A percentile compares a stretch with the other conserved stretches of the same genome.
Evolutionary conservation across 164 flowering plant species (phyloP).

Genomic region (Litsea cubeba): DNA sequence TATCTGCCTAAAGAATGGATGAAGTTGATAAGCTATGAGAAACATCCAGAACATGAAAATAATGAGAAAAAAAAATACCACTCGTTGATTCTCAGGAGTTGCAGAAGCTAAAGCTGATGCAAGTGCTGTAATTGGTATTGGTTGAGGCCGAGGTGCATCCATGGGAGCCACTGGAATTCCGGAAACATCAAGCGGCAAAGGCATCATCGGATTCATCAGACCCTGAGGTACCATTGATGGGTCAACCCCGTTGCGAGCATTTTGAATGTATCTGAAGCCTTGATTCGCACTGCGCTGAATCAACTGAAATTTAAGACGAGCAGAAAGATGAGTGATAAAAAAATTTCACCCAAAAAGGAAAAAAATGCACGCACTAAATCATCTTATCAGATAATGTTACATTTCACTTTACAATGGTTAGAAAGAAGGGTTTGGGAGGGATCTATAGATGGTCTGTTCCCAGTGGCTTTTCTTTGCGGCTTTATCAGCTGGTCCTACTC

Average conservation of each 20-base stretch:
- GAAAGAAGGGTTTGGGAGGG: no score
- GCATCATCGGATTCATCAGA: conserved; percentile 42
- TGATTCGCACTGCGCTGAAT: conserved; percentile 46
- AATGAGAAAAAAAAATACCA: conserved; percentile 26
- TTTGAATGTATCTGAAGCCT: conserved; percentile 49
- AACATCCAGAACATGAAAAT: not conserved
- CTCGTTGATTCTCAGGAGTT: conserved; percentile 42
- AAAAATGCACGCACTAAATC: not conserved
- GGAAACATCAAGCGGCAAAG: conserved; percentile 42
- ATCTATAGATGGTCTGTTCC: no score
- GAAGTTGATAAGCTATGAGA: no score
- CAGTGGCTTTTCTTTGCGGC: no score
- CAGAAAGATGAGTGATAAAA: not conserved
- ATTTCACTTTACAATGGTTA: no score
- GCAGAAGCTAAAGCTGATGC: conserved; percentile 69
- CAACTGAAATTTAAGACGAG: conserved; percentile 14
- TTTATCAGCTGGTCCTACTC: no score
- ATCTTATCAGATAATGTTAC: not conserved
- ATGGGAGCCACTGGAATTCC: conserved; percentile 32
- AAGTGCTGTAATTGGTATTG: conserved; percentile 46
- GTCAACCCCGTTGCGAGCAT: conserved; percentile 46
- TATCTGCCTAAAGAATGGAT: no score
- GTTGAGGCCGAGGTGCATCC: conserved; percentile 37
- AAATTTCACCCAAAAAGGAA: not conserved
- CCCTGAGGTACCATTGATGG: conserved; percentile 51